Percentiles rank a stretch among this genome's conserved stretches.
These are phyloP conservation scores for Raffaelea albimanens DNA, from an alignment of 2,329 filamentous ascomycete species.

Conservation along the genomic window DNA sequence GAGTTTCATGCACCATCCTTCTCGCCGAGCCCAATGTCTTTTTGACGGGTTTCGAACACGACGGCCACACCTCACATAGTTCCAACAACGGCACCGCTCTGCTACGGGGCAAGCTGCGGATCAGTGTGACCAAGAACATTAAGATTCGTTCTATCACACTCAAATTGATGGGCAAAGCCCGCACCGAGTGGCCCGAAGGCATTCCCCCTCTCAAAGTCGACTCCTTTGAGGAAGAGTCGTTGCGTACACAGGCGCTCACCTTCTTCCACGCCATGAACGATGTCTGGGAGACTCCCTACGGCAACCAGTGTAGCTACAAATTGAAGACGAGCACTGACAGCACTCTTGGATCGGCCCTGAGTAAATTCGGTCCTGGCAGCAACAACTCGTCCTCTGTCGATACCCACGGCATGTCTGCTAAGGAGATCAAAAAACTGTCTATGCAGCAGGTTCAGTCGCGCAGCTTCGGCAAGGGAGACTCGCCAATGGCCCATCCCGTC, in stretches of 20 bases:
- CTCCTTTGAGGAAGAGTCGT: slow-evolving; percentile 71
- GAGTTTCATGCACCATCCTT: slow-evolving; percentile 62
- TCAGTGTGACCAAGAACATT: slow-evolving; percentile 77
- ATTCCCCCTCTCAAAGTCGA: slow-evolving; percentile 83
- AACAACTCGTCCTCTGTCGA: slow-evolving; percentile 19
- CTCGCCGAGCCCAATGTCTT: slow-evolving; percentile 75
- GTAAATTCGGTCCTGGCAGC: not conserved
- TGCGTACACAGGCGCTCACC: slow-evolving; percentile 80
- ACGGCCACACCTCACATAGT: slow-evolving; percentile 44
- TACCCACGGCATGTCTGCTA: slow-evolving; percentile 25
- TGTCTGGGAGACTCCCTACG: slow-evolving; percentile 50
- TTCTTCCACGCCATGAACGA: slow-evolving; percentile 78
- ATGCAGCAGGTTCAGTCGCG: slow-evolving; percentile 72
- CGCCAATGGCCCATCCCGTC: slow-evolving; percentile 48
- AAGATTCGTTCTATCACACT: slow-evolving; percentile 90
- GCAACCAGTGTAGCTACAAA: slow-evolving; percentile 51
- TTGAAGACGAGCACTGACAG: slow-evolving; percentile 30
- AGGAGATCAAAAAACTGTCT: slow-evolving; percentile 59
- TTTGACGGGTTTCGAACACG: slow-evolving; percentile 68
- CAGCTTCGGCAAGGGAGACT: slow-evolving; percentile 76
- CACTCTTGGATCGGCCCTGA: slow-evolving; percentile 8
- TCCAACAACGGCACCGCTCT: slow-evolving; percentile 64
- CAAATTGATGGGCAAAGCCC: slow-evolving; percentile 73
- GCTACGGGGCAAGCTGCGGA: slow-evolving; percentile 70
- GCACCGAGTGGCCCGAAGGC: slow-evolving; percentile 94